Conservation (phyloP, 352 stramenopile genomes). For the Globisporangium paroecandrum region DNA sequence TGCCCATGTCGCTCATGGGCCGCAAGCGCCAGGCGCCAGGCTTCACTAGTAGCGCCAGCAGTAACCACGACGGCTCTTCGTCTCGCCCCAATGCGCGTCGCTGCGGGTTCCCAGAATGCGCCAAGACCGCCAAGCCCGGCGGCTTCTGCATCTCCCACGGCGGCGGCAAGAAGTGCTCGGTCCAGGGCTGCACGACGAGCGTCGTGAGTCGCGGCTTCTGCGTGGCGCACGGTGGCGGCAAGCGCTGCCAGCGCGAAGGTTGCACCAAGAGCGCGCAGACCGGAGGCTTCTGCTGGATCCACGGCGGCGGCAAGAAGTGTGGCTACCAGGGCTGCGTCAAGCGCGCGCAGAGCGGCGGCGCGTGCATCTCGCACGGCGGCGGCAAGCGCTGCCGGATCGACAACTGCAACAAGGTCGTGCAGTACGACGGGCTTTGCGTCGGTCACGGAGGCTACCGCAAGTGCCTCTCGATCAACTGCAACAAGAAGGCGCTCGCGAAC, state of each 20-base stretch:
- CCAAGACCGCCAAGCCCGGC: conserved; percentile 42
- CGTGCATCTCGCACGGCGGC: conserved; percentile 40
- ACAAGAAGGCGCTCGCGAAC: conserved; percentile 34
- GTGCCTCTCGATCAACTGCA: conserved; percentile 35
- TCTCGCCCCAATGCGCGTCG: conserved; percentile 10
- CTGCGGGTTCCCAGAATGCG: conserved; percentile 36
- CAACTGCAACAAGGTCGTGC: conserved; percentile 38
- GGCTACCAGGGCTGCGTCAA: conserved; percentile 35
- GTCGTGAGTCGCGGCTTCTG: conserved; percentile 44
- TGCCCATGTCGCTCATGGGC: not conserved
- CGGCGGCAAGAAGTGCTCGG: conserved; percentile 79
- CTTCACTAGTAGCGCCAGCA: not conserved
- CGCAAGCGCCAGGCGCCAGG: conserved; percentile 2
- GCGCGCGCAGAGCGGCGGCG: conserved; percentile 36
- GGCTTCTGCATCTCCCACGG: conserved; percentile 85
- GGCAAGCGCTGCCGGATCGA: conserved; percentile 30
- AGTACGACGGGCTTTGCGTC: conserved; percentile 44
- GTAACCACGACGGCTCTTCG: not conserved
- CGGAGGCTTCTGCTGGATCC: conserved; percentile 39
- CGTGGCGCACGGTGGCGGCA: conserved; percentile 45
- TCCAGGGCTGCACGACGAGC: conserved; percentile 34
- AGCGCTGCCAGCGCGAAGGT: conserved; percentile 31
- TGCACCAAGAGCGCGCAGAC: conserved; percentile 43
- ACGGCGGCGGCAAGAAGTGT: conserved; percentile 50
- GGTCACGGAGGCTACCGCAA: conserved; percentile 40